Evolutionary conservation across 169 alveolate genomes (phyloP), one percentile per base, ranked within the genome.

Genomic region (Plasmodium yoelii): DNA sequence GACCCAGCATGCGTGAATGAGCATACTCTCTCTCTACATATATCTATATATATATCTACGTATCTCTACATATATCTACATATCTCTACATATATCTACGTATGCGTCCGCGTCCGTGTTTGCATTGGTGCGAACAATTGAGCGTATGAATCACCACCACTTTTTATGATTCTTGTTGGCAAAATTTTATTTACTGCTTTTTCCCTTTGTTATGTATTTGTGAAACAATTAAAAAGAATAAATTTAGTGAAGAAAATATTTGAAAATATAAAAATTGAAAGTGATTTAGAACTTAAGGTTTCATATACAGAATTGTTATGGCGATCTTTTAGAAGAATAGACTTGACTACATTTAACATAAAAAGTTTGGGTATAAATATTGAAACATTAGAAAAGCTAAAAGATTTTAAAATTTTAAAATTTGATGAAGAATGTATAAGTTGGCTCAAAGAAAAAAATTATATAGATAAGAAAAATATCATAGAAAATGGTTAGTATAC

Each of bases 391-490:
- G 73, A 84, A 44, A 84, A 55, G 34, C 70, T 84, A 51, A 84
- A 68, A 84, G 24, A 84, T 42, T 84, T 84, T 47, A 69, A 59
- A 49, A 84, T 84, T 55, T 56, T 59, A 26, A 84, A 84, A 15
- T 84, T 84, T 42, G 91, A 84, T 64, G 91, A 84, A 72, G 91
- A 68, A 60, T 84, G 91, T 13, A 84, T 84, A 56, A 68, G 68
- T 22, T 84, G 91, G 91, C 60, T 84, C 47, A 84, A 84, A 67
- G 91, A 84, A 49, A 86, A 84, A 63, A 57, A 57, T 28, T 84
- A 56, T 42, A 68, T 84, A 19, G 80, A 84, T 56, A 57, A 39
- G 5, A 84, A 68, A 28, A 12, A 56, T 51, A 39, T 84, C 86
- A 69, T 84, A 42, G 91, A 84, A 56, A 71, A 68, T 56, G 91